Evolutionary conservation across 2,329 filamentous ascomycete species (phyloP).

Genomic region (Westerdykella sp.): DNA sequence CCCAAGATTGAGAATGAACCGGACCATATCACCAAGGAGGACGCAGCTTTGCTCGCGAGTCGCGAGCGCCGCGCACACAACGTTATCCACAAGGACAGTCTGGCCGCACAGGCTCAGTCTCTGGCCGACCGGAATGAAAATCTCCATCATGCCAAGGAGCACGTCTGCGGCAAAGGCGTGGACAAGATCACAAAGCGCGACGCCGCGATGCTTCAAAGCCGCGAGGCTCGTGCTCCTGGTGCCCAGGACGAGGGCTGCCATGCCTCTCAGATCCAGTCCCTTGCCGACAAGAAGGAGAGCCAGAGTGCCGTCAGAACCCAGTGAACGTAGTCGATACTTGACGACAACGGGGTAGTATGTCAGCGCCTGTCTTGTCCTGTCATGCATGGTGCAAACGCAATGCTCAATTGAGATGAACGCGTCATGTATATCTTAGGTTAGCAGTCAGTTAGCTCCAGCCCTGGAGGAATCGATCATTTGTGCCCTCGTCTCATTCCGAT

Average conservation of each 20-base stretch:
- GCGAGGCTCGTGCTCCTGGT: slow-evolving; percentile 29
- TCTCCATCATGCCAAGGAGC: slow-evolving; percentile 2
- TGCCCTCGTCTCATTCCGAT: too few relatives aligned
- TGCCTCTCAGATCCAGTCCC: slow-evolving; percentile 20
- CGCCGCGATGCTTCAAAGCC: slow-evolving; percentile 23
- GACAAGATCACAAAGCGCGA: slow-evolving; percentile 29
- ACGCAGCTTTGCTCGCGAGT: slow-evolving; percentile 24
- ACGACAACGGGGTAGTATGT: too few relatives aligned
- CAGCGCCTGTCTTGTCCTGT: too few relatives aligned
- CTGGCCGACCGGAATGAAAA: slow-evolving; percentile 2
- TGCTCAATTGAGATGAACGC: too few relatives aligned
- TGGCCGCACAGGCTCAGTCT: slow-evolving; percentile 24
- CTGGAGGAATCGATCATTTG: too few relatives aligned
- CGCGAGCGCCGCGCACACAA: slow-evolving; percentile 30
- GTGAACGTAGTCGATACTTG: too few relatives aligned
- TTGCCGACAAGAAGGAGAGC: neutral
- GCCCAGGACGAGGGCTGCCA: slow-evolving; percentile 28
- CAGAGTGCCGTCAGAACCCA: too few relatives aligned
- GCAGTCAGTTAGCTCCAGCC: too few relatives aligned
- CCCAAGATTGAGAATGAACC: slow-evolving; percentile 31
- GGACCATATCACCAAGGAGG: slow-evolving; percentile 27
- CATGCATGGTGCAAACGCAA: too few relatives aligned
- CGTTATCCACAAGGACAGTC: slow-evolving; percentile 25
- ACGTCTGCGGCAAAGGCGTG: slow-evolving; percentile 16
- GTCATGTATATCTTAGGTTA: too few relatives aligned